A percentile compares a stretch with the other conserved stretches of the same genome.
Evolutionary conservation across 2,329 filamentous ascomycete species (phyloP).

Genomic region (Nannizzia gypsea): DNA sequence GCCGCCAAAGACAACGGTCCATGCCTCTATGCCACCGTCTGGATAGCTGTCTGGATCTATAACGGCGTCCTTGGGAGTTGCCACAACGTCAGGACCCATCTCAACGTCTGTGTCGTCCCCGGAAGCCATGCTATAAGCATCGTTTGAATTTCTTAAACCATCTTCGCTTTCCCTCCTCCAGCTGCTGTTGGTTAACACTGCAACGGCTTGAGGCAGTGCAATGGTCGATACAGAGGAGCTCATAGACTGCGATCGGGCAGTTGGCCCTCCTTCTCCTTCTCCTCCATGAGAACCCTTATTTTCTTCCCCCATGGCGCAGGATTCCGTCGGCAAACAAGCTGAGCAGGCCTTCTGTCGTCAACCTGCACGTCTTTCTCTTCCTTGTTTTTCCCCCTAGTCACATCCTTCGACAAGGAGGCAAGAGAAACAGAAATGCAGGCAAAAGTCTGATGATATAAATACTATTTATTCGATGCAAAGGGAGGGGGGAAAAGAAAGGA

Average conservation of each 20-base stretch:
- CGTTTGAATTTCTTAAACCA: background rate
- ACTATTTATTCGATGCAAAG: too few relatives aligned
- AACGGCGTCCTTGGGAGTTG: conserved; percentile 4
- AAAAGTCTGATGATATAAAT: too few relatives aligned
- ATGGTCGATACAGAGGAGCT: background rate
- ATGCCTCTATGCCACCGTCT: conserved; percentile 25
- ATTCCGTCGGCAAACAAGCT: background rate
- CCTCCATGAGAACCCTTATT: background rate
- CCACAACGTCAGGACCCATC: background rate
- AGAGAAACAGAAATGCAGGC: too few relatives aligned
- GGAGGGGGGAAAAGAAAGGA: background rate
- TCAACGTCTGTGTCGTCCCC: conserved; percentile 6
- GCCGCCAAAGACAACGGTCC: conserved; percentile 39
- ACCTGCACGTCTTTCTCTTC: too few relatives aligned
- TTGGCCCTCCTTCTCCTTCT: background rate
- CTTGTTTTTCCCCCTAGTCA: too few relatives aligned
- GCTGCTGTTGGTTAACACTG: background rate
- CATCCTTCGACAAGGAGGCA: too few relatives aligned
- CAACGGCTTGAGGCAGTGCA: background rate
- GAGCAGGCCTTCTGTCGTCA: too few relatives aligned
- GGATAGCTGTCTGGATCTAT: conserved; percentile 14
- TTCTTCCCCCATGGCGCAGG: background rate
- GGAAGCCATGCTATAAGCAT: background rate
- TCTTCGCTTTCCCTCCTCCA: background rate
- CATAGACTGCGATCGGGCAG: background rate